A percentile compares a stretch with the other conserved stretches of the same genome.
These are phyloP conservation scores for Tulasnella sp. DNA, from an alignment of 768 basidiomycete species.

Conservation along the genomic window DNA sequence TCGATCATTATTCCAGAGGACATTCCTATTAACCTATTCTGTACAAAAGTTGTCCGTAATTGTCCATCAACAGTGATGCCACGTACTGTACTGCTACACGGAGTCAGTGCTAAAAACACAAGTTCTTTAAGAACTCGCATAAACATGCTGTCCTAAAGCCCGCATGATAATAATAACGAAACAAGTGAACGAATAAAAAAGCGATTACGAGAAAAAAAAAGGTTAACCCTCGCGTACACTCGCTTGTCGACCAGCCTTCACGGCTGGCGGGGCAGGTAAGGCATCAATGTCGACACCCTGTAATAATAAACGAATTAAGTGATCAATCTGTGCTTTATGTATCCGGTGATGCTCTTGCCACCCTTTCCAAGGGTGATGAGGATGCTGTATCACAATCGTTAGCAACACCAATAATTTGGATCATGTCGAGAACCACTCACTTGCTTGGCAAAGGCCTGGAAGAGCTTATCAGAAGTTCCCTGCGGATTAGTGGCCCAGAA, in stretches of 20 bases:
- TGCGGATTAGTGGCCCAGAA: slow-evolving; percentile 61
- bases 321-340: slow-evolving; percentile 72
- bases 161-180: too few relatives aligned
- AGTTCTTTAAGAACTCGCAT: too few relatives aligned
- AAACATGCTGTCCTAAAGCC: too few relatives aligned
- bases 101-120: too few relatives aligned
- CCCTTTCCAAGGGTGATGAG: slow-evolving; percentile 87
- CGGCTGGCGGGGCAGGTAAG: slow-evolving; percentile 2
- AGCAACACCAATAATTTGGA: neutral
- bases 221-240: neutral
- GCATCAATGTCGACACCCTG: slow-evolving; percentile 6
- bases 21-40: too few relatives aligned
- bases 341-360: slow-evolving; percentile 89
- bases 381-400: slow-evolving; percentile 40
- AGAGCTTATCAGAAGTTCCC: slow-evolving; percentile 72
- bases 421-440: slow-evolving; percentile 26
- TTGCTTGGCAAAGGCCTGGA: slow-evolving; percentile 61
- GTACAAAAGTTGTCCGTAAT: too few relatives aligned
- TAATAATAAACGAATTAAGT: slow-evolving; percentile 1
- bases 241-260: neutral
- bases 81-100: too few relatives aligned
- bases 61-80: too few relatives aligned
- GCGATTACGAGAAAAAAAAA: neutral
- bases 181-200: neutral
- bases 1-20: too few relatives aligned